Conservation (phyloP, 2,329 filamentous ascomycete genomes). For the Pseudocercospora cruenta region DNA sequence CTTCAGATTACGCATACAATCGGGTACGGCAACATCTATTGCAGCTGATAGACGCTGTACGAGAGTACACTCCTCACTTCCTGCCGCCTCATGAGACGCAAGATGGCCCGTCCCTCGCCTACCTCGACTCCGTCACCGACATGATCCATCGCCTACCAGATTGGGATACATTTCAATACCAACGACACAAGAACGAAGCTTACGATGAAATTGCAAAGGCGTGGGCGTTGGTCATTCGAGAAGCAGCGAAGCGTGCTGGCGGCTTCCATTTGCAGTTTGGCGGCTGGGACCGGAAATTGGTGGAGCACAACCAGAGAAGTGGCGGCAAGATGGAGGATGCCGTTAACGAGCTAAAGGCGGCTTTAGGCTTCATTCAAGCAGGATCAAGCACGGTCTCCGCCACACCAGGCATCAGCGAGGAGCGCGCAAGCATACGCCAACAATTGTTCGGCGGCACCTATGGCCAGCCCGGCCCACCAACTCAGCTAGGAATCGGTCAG, state of each 20-base stretch:
- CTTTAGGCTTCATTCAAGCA: conserved; percentile 74
- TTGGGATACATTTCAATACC: conserved; percentile 87
- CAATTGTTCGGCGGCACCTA: conserved; percentile 45
- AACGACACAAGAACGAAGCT: conserved; percentile 89
- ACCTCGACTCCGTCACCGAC: conserved; percentile 85
- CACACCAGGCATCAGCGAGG: conserved; percentile 33
- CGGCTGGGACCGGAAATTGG: conserved; percentile 86
- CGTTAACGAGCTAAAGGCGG: conserved; percentile 73
- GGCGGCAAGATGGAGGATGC: conserved; percentile 80
- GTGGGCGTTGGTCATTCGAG: conserved; percentile 88
- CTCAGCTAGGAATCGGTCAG: conserved; percentile 58
- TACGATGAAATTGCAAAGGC: conserved; percentile 96
- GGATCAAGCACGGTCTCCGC: conserved; percentile 37
- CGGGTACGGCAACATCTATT: conserved; percentile 80
- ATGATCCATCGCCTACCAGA: conserved; percentile 87
- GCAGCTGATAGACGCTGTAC: conserved; percentile 82
- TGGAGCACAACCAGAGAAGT: conserved; percentile 85
- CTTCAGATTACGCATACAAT: conserved; percentile 93
- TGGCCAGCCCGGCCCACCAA: conserved; percentile 47
- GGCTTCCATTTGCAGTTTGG: conserved; percentile 88
- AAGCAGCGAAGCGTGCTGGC: conserved; percentile 86
- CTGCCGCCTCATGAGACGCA: conserved; percentile 88
- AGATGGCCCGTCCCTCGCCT: conserved; percentile 79
- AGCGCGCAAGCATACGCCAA: conserved; percentile 56
- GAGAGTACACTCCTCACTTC: conserved; percentile 94